phyloP scores from a whole-genome alignment of 306 rosid genomes.

The Quercus glauca region DNA sequence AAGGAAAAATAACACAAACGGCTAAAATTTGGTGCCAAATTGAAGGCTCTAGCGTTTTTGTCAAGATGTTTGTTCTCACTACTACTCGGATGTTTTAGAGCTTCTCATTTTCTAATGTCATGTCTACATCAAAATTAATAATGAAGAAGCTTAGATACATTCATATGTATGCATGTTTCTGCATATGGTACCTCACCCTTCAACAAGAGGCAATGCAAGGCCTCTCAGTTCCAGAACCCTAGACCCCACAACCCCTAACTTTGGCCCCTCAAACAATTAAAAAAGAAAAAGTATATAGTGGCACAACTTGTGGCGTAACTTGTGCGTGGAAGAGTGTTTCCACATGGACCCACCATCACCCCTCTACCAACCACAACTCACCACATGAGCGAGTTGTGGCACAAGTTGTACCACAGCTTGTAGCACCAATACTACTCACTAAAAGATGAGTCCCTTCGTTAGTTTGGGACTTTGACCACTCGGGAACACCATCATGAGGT shows the following conservation, averaged over 20 bases:
- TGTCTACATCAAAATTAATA: background rate
- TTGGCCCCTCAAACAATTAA: background rate
- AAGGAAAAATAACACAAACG: background rate
- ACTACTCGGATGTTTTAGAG: background rate
- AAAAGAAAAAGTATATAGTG: too few relatives aligned
- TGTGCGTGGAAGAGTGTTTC: too few relatives aligned
- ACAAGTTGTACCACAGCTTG: too few relatives aligned
- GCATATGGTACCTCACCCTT: too few relatives aligned
- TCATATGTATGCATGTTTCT: too few relatives aligned
- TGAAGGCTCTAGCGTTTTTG: background rate
- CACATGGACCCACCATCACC: too few relatives aligned
- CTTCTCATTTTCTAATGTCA: background rate
- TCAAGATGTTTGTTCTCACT: constrained; percentile 7
- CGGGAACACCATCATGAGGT: constrained; percentile 5
- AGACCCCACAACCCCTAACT: background rate
- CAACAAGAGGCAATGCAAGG: background rate
- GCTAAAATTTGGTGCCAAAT: background rate
- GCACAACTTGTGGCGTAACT: too few relatives aligned
- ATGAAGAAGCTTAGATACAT: too few relatives aligned
- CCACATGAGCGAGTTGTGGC: rapidly evolving
- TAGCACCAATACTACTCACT: too few relatives aligned
- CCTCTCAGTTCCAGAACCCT: background rate
- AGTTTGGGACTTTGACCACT: constrained; percentile 27
- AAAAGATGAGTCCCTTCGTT: background rate
- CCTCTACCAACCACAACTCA: too few relatives aligned